These are phyloP conservation scores for Podospora tetraspora DNA, from an alignment of 495 filamentous ascomycete species.

Conservation along the genomic window DNA sequence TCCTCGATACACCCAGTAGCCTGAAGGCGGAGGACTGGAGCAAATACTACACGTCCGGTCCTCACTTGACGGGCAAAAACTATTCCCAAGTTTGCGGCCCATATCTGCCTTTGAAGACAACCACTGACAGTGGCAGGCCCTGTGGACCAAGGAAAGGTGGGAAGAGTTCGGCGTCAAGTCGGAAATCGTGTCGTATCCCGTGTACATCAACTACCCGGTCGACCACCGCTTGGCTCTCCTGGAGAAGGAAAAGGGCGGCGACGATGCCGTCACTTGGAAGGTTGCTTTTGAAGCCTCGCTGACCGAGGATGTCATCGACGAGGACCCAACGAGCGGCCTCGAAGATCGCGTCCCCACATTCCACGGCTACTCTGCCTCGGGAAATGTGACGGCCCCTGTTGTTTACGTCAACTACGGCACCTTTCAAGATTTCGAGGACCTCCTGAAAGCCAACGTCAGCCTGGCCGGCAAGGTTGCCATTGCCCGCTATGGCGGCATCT, in stretches of 20 bases:
- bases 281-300: constrained; percentile 76
- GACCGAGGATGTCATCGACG: constrained; percentile 78
- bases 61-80: constrained; percentile 88
- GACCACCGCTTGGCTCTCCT: constrained; percentile 74
- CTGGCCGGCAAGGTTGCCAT: constrained; percentile 83
- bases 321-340: constrained; percentile 72
- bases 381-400: constrained; percentile 75
- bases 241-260: constrained; percentile 52
- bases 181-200: constrained; percentile 74
- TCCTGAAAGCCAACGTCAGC: constrained; percentile 67
- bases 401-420: constrained; percentile 90
- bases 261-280: constrained; percentile 39
- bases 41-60: constrained; percentile 81
- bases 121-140: constrained; percentile 49
- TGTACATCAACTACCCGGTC: constrained; percentile 85
- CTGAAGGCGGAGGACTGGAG: constrained; percentile 75
- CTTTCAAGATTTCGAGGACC: constrained; percentile 77
- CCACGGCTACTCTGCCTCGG: constrained; percentile 88
- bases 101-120: too few species aligned
- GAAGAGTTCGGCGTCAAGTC: constrained; percentile 72
- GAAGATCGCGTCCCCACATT: constrained; percentile 81
- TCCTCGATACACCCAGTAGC: constrained; percentile 65
- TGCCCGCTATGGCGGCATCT: constrained; percentile 78
- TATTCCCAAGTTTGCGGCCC: constrained; percentile 45
- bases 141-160: constrained; percentile 86